Evolutionary conservation across 495 filamentous ascomycete species (phyloP), one percentile per base, ranked within the genome.

Genomic region (Neurospora tetraspora): DNA sequence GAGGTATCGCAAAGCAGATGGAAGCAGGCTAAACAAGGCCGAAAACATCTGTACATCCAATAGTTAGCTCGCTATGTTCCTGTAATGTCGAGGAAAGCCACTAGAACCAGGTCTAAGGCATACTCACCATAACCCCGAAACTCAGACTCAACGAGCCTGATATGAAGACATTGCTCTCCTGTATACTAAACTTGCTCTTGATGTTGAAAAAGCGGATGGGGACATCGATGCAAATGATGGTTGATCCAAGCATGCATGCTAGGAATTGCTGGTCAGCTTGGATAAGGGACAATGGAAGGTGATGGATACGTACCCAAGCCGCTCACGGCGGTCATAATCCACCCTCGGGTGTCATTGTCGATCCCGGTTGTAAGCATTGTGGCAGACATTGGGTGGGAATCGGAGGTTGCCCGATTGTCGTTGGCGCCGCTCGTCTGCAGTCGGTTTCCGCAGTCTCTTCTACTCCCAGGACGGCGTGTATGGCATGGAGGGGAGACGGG

Each of bases 91-190:
- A 69, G 43, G 20, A 12, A 9, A 65, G 31, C 11, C 12, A 65
- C 47, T 31, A 47, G 45, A 68, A 9, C 31, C 12, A 18, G 53
- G 53, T 31, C 23, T 23, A 3, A 61, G 31, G 47, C 11, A 61
- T 23, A 82, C 88, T 71, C 81, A 98, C 94, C 94, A 99, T 96
- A n/a, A 99, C 96, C 39, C 96, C 96, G 68, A 97, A 97, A 80
- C 94, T 97, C 69, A 99, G 82, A 82, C 94, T 97, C 73, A 98
- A 83, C 3, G 95, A 97, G 27, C 90, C 89, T 1, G 94, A 93
- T 18, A 97, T 86, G 81, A 99, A 99, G 27, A 85, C 85, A 82
- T 91, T 94, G 80, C 92, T 97, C 76, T 94, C 92, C 76, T 94
- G 90, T 76, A 99, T 97, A 76, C 89, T 89, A 77, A 98, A 99